Base-by-base conservation (phyloP, 495 filamentous ascomycete genomes). In the Emericellopsis terricola region DNA sequence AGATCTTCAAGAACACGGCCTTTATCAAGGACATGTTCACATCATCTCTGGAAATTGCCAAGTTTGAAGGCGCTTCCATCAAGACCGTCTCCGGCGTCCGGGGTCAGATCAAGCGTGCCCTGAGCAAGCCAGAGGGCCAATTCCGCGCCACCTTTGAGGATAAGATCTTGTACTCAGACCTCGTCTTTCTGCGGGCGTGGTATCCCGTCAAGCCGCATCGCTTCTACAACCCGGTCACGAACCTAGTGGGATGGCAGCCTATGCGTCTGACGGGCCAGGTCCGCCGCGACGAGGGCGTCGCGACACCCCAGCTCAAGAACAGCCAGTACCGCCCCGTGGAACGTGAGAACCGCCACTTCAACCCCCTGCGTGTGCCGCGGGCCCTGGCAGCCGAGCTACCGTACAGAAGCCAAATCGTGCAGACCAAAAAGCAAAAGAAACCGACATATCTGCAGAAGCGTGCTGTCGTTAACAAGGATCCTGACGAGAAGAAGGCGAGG, bases 1-100 rank as follows among this genome's bases (percentile, higher is more conserved):
- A 96, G 62, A 92, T 97, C 55, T 97, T 94, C 70, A 91, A 91
- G 50, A 97, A 97, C 58, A 97, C 89, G 0, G 84, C 89, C 13
- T 96, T 97, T 57, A 89, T 97, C 62, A 87, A 85, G 51, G 83
- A 94, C 53, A 97, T 97, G 89, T 97, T 97, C 64, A 85, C 69
- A 46, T 76, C 76, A 1, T 62, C 81, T 0, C 68, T 97, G 10
- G 89, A 97, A 50, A 84, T 96, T 38, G 87, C 89, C 51, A 96
- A 96, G 56, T 96, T 97, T 47, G 89, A 96, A 59, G 91, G 89
- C 24, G 89, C 89, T 8, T 73, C 78, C 29, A 87, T 97, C 55
- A 79, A 83, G 37, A 97, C 89, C 1, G 89, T 97, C 17, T 94
- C 86, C 3, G 91, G 89, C 24, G 76, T 97, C 42, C 68, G 89